Evolutionary conservation across 352 stramenopile genomes (phyloP), one percentile per base, ranked within the genome.

Genomic region (Phytophthora macrochlamydospora): DNA sequence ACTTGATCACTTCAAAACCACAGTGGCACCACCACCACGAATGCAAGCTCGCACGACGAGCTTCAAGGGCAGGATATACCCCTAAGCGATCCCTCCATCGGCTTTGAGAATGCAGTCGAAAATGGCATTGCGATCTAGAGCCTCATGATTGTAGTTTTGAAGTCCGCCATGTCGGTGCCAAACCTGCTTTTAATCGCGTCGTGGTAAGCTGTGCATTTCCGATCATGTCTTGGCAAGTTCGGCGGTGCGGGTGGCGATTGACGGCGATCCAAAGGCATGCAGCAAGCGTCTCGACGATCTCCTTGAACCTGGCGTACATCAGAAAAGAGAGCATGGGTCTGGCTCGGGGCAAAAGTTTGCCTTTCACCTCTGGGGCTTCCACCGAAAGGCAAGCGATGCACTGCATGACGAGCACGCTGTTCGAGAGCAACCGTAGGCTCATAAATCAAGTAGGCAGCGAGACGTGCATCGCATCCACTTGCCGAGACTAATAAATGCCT

Each of bases 161-260:
- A 0, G 18, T 24, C 18, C 18, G 18, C 18, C 18, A 24, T 24
- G 18, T 24, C 18, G 18, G 18, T 24, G 18, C 18, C 18, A 24
- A 24, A 24, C 18, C 0, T 24, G 18, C 18, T 24, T 29, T 49
- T 31, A 49, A 29, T 49, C 43, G 35, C 6, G 35, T 49, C 43
- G 43, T 49, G 43, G 43, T 49, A 49, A 49, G 14, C 13, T n/a
- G 43, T 49, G 43, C 43, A 49, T 49, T 30, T 49, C 29, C 43
- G 43, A 49, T 49, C 43, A 13, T 45, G 38, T 14, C 11, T 9
- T 45, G 18, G 38, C 38, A 45, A 13, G 4, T 5, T 14, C 14
- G 9, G 14, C 40, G 14, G 40, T 24, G 18, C 18, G 18, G 18
- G 18, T 24, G 18, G 18, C 18, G 18, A 24, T 24, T 24, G 18